A percentile compares a stretch with the other conserved stretches of the same genome.
These are phyloP conservation scores for Neurospora sp. DNA, from an alignment of 495 filamentous ascomycete species.

Conservation along the genomic window DNA sequence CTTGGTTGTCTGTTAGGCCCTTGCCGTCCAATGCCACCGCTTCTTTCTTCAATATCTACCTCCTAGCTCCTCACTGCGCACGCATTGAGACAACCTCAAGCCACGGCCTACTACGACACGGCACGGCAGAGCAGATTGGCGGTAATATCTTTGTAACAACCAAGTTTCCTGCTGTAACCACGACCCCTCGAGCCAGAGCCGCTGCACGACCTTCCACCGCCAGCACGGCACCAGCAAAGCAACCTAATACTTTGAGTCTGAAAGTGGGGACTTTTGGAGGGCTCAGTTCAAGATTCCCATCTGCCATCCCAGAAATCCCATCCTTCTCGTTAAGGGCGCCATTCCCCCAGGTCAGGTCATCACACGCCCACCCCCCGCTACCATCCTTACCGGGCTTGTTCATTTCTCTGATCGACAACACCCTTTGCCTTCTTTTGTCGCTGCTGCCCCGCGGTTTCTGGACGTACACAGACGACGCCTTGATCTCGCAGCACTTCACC, in stretches of 20 bases:
- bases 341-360: neutral
- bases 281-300: slow-evolving; percentile 7
- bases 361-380: slow-evolving; percentile 2
- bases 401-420: slow-evolving; percentile 1
- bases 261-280: neutral
- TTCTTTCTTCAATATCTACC: neutral
- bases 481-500: neutral
- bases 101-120: neutral
- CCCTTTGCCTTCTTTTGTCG: neutral
- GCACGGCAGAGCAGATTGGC: neutral
- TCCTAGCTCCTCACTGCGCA: neutral
- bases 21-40: neutral
- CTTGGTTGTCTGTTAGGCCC: neutral
- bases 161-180: neutral
- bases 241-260: neutral
- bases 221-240: neutral
- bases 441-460: neutral
- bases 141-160: neutral
- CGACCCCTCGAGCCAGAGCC: neutral
- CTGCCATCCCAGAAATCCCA: slow-evolving; percentile 17
- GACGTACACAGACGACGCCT: neutral
- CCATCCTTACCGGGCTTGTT: neutral
- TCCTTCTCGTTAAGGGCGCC: slow-evolving; percentile 13
- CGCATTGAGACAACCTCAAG: neutral
- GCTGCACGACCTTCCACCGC: neutral